phyloP scores from a whole-genome alignment of 352 stramenopile genomes.

The Phytophthora idaei region DNA sequence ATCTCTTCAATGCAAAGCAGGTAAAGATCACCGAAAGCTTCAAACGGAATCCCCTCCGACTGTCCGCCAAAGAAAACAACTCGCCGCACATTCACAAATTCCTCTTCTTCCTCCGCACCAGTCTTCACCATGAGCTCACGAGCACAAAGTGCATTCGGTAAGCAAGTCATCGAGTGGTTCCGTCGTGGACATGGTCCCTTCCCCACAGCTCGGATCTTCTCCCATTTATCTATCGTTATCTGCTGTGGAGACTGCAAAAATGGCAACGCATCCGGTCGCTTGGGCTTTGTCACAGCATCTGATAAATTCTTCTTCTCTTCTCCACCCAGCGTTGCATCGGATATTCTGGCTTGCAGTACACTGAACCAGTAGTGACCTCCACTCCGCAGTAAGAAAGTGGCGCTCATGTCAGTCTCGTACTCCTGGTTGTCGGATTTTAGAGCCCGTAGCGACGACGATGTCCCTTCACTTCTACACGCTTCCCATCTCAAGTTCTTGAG shows the following conservation, averaged over 20 bases:
- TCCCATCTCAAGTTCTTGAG: constrained; percentile 51
- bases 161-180: constrained; percentile 71
- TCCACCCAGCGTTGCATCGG: constrained; percentile 29
- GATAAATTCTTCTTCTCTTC: constrained; percentile 7
- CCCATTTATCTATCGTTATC: constrained; percentile 59
- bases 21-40: constrained; percentile 69
- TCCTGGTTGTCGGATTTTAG: constrained; percentile 78
- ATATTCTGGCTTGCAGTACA: constrained; percentile 49
- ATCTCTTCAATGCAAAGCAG: constrained; percentile 48
- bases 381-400: constrained; percentile 55
- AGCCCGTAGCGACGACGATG: constrained; percentile 56
- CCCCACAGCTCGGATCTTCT: constrained; percentile 55
- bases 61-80: constrained; percentile 76
- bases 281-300: neutral
- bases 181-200: constrained; percentile 55
- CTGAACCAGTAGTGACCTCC: constrained; percentile 83
- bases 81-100: constrained; percentile 40
- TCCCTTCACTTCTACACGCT: constrained; percentile 43
- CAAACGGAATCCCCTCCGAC: constrained; percentile 68
- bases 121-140: neutral
- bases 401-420: constrained; percentile 51
- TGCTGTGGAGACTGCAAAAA: constrained; percentile 48
- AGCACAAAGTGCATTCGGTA: constrained; percentile 40
- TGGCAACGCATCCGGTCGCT: constrained; percentile 28
- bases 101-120: constrained; percentile 7